phyloP scores from a whole-genome alignment of 1,139 yeast species.

The Taphrina populina region DNA sequence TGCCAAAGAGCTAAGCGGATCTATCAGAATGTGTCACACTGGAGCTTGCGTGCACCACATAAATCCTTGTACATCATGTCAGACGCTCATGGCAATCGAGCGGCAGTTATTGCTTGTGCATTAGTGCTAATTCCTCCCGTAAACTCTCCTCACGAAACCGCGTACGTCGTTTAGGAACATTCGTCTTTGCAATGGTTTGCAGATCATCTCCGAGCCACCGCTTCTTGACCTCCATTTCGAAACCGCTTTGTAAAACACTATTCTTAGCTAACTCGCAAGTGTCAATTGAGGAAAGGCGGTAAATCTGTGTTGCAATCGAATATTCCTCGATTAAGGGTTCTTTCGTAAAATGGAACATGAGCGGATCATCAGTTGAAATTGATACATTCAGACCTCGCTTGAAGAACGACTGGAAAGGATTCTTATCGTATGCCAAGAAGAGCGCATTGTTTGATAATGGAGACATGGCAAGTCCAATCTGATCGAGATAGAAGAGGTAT shows the following conservation, averaged over 20 bases:
- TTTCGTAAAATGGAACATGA: slow-evolving; percentile 92
- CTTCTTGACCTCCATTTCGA: slow-evolving; percentile 76
- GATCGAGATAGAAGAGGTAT: slow-evolving; percentile 87
- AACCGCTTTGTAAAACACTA: slow-evolving; percentile 89
- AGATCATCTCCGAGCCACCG: slow-evolving; percentile 89
- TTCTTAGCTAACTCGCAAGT: slow-evolving; percentile 88
- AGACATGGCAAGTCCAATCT: slow-evolving; percentile 98
- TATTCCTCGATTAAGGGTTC: slow-evolving; percentile 98
- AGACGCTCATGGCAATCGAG: no score
- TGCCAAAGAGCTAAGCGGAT: no score
- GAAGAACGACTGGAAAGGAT: slow-evolving; percentile 86
- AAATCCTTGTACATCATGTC: no score
- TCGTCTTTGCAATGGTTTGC: slow-evolving; percentile 74
- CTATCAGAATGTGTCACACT: no score
- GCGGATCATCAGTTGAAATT: slow-evolving; percentile 86
- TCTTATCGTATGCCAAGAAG: slow-evolving; percentile 90
- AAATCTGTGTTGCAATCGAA: slow-evolving; percentile 96
- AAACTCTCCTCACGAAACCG: slow-evolving; percentile 12
- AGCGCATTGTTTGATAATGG: slow-evolving; percentile 95
- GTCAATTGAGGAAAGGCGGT: slow-evolving; percentile 87
- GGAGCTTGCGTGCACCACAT: no score
- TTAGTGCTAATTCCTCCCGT: slow-evolving; percentile 3
- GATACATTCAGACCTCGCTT: slow-evolving; percentile 91
- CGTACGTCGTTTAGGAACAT: slow-evolving; percentile 59
- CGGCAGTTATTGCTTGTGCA: slow-evolving; percentile 12